Evolutionary conservation across 169 alveolate species (phyloP).

Genomic region (Plasmodium malariae): DNA sequence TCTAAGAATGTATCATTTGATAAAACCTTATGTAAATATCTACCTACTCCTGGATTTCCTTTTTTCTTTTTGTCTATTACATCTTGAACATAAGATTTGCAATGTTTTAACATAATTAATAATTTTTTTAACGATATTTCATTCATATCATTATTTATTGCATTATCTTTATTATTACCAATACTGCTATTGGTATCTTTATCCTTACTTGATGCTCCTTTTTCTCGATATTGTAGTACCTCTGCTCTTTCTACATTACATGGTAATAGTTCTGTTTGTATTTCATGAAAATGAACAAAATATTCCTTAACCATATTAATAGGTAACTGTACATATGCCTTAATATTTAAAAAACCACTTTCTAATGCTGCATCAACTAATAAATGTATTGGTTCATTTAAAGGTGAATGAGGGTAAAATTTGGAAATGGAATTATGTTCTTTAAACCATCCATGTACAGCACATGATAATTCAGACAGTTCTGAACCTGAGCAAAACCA

Average conservation of each 20-base stretch:
- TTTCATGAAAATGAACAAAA: conserved; percentile 90
- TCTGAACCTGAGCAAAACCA: conserved; percentile 94
- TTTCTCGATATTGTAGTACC: conserved; percentile 23
- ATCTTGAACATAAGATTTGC: conserved; percentile 80
- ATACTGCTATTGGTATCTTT: conserved; percentile 16
- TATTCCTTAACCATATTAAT: conserved; percentile 87
- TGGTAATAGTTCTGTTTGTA: conserved; percentile 86
- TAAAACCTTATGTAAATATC: conserved; percentile 86
- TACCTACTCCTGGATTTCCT: conserved; percentile 88
- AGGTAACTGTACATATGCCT: conserved; percentile 90
- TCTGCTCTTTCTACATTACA: conserved; percentile 76
- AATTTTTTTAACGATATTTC: conserved; percentile 73
- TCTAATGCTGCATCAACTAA: conserved; percentile 93
- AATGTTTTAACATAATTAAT: conserved; percentile 69
- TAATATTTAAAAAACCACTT: conserved; percentile 88
- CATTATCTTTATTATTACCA: conserved; percentile 39
- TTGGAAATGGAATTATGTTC: conserved; percentile 89
- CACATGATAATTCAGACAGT: conserved; percentile 92
- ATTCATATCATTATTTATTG: conserved; percentile 56
- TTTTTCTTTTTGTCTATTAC: conserved; percentile 76
- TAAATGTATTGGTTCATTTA: conserved; percentile 92
- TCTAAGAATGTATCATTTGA: conserved; percentile 83
- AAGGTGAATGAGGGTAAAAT: conserved; percentile 91
- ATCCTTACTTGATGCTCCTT: conserved; percentile 13
- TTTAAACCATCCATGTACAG: conserved; percentile 94